Conservation (phyloP, 495 filamentous ascomycete genomes). For the Tuber indicum region DNA sequence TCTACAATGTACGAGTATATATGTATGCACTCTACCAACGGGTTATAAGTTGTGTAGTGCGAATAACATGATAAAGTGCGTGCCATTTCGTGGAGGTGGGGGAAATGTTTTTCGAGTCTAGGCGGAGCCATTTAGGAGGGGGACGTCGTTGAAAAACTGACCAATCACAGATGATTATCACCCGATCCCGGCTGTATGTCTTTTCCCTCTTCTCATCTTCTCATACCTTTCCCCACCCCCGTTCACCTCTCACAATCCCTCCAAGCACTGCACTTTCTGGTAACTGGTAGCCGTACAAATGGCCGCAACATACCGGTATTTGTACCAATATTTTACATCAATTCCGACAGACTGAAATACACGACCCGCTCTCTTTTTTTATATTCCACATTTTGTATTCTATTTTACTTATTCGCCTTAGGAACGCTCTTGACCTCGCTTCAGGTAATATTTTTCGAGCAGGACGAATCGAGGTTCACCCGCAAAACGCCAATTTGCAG, state of each 20-base stretch:
- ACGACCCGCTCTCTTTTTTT: background rate
- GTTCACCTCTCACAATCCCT: conserved; percentile 10
- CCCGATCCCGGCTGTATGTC: conserved; percentile 14
- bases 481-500: background rate
- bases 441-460: conserved; percentile 1
- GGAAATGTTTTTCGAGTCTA: conserved; percentile 2
- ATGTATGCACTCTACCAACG: conserved; percentile 8
- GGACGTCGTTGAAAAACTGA: conserved; percentile 2
- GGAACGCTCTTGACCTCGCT: background rate
- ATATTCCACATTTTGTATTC: background rate
- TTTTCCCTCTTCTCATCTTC: conserved; percentile 5
- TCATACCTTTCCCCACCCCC: conserved; percentile 18
- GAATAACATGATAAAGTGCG: background rate
- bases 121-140: conserved; percentile 1
- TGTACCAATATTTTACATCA: conserved; percentile 16
- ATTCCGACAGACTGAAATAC: background rate
- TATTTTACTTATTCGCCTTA: background rate
- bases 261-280: conserved; percentile 7
- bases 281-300: conserved; percentile 32
- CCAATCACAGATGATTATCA: conserved; percentile 23
- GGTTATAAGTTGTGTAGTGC: conserved; percentile 14
- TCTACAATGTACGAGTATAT: conserved; percentile 3
- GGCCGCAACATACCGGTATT: conserved; percentile 8
- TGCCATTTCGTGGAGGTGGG: conserved; percentile 13
- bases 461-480: background rate